Conservation (phyloP, 169 alveolate genomes). For the Neospora caninum region DNA sequence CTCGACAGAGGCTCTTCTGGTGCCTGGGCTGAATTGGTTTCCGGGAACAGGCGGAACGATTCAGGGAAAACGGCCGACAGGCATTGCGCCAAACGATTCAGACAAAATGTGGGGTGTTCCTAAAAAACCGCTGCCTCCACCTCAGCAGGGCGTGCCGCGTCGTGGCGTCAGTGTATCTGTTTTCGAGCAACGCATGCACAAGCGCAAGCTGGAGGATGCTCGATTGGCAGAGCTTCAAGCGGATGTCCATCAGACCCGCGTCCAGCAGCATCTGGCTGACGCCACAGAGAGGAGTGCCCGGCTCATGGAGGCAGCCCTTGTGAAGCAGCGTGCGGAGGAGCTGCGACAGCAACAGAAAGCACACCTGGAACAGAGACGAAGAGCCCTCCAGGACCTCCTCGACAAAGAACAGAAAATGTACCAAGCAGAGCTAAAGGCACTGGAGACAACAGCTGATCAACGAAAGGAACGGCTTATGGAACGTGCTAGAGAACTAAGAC, state of each 20-base stretch:
- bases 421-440: neutral
- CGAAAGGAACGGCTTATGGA: neutral
- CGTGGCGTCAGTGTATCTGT: neutral
- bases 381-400: conserved; percentile 5
- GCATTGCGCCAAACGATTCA: too few species aligned
- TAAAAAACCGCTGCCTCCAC: neutral
- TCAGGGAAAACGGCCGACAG: too few species aligned
- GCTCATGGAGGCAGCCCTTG: conserved; percentile 26
- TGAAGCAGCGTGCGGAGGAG: neutral
- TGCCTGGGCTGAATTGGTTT: too few species aligned
- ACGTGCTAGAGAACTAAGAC: neutral
- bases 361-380: neutral
- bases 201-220: neutral
- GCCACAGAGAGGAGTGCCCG: neutral
- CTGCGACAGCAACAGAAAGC: neutral
- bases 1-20: too few species aligned
- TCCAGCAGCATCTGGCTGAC: neutral
- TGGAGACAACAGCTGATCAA: neutral
- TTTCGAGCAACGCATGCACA: conserved; percentile 23
- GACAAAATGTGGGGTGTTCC: neutral
- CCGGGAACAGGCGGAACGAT: too few species aligned
- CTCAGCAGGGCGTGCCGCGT: neutral
- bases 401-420: neutral
- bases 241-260: conserved; percentile 2
- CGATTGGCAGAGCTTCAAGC: neutral